A percentile compares a stretch with the other conserved stretches of the same genome.
Conservation (phyloP, 192 early-diverging fungal species). For the Backusella westeae region DNA sequence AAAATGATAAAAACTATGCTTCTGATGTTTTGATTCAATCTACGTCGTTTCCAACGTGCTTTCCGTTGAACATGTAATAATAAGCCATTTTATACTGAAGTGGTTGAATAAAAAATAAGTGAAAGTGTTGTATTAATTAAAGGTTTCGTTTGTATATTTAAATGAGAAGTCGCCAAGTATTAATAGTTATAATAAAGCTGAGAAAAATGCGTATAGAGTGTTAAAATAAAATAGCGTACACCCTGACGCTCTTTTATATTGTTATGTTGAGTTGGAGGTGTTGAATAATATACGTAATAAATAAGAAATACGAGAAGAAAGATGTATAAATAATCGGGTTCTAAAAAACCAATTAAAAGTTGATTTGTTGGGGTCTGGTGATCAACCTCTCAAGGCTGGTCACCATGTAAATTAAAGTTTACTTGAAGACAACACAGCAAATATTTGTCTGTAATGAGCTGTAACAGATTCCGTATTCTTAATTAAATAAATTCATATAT, state of each 20-base stretch:
- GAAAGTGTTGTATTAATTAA: not conserved
- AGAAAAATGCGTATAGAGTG: not conserved
- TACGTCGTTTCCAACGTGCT: conserved; percentile 16
- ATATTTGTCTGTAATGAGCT: no score
- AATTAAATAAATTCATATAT: no score
- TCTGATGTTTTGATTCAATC: not conserved
- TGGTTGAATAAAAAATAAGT: not conserved
- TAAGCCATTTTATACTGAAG: conserved; percentile 6
- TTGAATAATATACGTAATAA: not conserved
- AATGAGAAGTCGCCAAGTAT: not conserved
- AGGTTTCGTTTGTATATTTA: not conserved
- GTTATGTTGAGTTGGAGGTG: not conserved
- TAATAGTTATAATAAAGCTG: not conserved
- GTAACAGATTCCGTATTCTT: no score
- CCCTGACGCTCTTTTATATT: not conserved
- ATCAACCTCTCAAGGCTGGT: not conserved
- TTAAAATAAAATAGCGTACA: not conserved
- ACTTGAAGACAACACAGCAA: no score
- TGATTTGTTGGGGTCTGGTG: not conserved
- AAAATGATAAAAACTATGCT: not conserved
- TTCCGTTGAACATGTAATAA: conserved; percentile 16
- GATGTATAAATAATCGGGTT: not conserved
- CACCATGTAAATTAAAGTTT: no score
- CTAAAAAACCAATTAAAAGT: not conserved
- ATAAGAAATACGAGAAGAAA: not conserved